Evolutionary conservation across 495 filamentous ascomycete genomes (phyloP).

Genomic region (Neurospora tetraspora): DNA sequence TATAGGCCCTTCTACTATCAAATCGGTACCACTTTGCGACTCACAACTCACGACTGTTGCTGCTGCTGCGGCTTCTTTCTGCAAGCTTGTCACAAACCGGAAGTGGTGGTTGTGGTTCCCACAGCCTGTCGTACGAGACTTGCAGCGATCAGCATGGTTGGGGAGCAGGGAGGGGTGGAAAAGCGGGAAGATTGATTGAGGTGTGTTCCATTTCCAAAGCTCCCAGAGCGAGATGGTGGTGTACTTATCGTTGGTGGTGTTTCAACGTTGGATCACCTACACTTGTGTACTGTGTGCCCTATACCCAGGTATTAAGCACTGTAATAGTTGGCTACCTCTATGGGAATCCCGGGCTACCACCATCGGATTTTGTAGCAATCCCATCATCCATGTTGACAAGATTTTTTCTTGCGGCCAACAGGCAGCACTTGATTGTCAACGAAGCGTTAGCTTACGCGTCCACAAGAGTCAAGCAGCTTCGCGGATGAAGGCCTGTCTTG

Average conservation of each 20-base stretch:
- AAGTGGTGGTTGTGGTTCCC: background rate
- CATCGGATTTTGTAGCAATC: background rate
- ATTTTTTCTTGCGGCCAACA: no score
- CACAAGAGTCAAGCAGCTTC: background rate
- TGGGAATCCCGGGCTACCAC: background rate
- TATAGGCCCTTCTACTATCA: background rate
- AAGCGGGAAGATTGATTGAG: background rate
- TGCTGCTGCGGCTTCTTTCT: background rate
- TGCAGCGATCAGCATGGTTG: conserved; percentile 12
- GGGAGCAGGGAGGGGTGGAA: background rate
- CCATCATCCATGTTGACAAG: background rate
- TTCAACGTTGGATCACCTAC: background rate
- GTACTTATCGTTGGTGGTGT: background rate
- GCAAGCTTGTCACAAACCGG: background rate
- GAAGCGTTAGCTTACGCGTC: background rate
- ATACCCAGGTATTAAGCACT: background rate
- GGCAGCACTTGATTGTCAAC: background rate
- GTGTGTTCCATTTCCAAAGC: background rate
- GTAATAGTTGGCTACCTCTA: background rate
- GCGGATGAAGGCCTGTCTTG: background rate
- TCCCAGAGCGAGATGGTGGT: background rate
- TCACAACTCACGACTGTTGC: background rate
- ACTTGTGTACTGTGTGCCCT: background rate
- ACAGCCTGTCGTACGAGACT: conserved; percentile 9
- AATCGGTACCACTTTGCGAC: background rate